A percentile compares a stretch with the other conserved stretches of the same genome.
Evolutionary conservation across 1,284 basidiomycete species (phyloP).

Genomic region (Moesziomyces sp.): DNA sequence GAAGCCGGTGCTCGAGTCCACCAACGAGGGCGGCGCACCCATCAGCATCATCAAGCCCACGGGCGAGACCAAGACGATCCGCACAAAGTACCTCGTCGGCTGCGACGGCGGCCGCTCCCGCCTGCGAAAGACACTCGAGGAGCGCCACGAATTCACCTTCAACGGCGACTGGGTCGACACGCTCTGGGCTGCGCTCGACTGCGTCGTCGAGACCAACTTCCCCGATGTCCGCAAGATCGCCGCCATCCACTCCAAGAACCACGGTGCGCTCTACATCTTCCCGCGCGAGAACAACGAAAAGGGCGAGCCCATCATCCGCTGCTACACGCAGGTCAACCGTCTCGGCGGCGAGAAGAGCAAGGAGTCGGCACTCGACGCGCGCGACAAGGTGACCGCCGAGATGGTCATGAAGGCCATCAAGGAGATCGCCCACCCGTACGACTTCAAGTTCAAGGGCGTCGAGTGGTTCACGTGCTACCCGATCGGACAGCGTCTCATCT

Average conservation of each 20-base stretch:
- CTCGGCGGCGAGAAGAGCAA: conserved; percentile 59
- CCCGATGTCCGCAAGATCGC: conserved; percentile 65
- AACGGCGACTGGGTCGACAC: conserved; percentile 65
- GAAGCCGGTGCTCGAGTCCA: conserved; percentile 52
- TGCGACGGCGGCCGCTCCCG: conserved; percentile 68
- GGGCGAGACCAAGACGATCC: conserved; percentile 61
- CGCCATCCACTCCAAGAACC: conserved; percentile 62
- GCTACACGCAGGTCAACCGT: conserved; percentile 67
- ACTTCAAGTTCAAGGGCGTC: conserved; percentile 67
- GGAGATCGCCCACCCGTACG: conserved; percentile 69
- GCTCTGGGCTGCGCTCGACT: conserved; percentile 64
- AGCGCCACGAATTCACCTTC: conserved; percentile 51
- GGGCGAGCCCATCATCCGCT: conserved; percentile 66
- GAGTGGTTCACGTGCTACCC: conserved; percentile 69
- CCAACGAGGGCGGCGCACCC: conserved; percentile 56
- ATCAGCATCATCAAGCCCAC: conserved; percentile 59
- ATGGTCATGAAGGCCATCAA: conserved; percentile 68
- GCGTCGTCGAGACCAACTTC: conserved; percentile 64
- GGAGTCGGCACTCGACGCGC: conserved; percentile 52
- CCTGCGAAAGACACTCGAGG: conserved; percentile 66
- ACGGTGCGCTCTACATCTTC: conserved; percentile 68
- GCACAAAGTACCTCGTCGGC: conserved; percentile 69
- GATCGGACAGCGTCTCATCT: conserved; percentile 58
- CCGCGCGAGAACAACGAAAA: conserved; percentile 67
- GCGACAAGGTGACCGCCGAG: conserved; percentile 66